Evolutionary conservation across 495 filamentous ascomycete genomes (phyloP), one percentile per base, ranked within the genome.

Genomic region (Hypomontagnella submonticulosa): DNA sequence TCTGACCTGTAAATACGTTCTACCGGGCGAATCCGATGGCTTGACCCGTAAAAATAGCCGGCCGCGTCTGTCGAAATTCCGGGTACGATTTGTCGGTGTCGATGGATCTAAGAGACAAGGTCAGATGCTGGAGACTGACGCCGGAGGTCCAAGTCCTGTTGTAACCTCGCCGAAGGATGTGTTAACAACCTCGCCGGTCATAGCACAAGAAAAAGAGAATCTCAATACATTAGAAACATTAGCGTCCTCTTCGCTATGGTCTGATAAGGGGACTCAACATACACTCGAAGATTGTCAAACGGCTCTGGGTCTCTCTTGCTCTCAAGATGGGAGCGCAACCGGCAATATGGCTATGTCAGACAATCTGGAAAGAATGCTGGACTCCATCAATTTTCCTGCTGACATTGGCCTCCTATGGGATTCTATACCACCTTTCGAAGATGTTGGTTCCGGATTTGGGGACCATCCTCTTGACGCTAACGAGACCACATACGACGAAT

Each of bases 321-420:
- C 48, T 11, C 48, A 15, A 4, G 18, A 37, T 37, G 33, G 19
- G n/a, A 51, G 18, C 30, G 15, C 8, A 8, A 4, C 48, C n/a
- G 15, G n/a, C 5, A n/a, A 51, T 10, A 19, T 18, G 15, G n/a
- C 12, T 11, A 20, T 19, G 15, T 32, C 48, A 7, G 48, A 51
- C 5, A 12, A 36, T 51, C 12, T 51, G 15, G 48, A 51, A 51
- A 51, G 4, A 1, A 51, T 51, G 48, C 18, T 51, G 4, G 48
- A 51, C 37, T 51, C 48, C n/a, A 51, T 51, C 13, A 37, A 38
- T 20, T 51, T 51, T 19, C 48, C 30, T 19, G 15, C 48, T 19
- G 48, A 51, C 48, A 51, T 51, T 11, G 48, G 48, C 33, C 33
- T 51, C 48, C 4, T 38, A 13, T 51, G 48, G 48, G 48, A 51